Base-by-base conservation (phyloP, 371 early-diverging fungal species). In the Syncephalastrum racemosum region DNA sequence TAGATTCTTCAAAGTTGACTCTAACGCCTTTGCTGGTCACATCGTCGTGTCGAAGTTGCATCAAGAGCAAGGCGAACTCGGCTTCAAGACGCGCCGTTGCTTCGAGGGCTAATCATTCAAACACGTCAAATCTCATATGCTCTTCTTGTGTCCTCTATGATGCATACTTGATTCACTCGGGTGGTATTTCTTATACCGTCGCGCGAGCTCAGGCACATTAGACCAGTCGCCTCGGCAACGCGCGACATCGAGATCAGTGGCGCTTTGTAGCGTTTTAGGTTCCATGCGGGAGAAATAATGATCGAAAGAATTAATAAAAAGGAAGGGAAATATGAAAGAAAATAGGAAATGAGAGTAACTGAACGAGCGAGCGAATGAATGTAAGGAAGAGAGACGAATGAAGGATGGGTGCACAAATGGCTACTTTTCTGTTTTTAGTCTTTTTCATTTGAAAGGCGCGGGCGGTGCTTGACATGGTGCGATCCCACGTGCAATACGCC, bases 141-240 rank as follows among this genome's bases (percentile, higher is more conserved):
- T 47, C 57, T 64, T 82, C 88, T 86, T 57, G 71, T 59, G 36
- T 84, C 88, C 13, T 80, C 68, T 20, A 24, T 10, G 39, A 44
- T 46, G 23, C 24, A 53, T 71, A 85, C 90, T 87, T 60, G 73
- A 56, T 27, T 84, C 90, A 18, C 79, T 70, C 20, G 84, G 75
- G 54, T 82, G 79, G 57, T 83, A 83, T 56, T 86, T 88, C 47
- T 79, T 60, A 56, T 86, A 88, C 20, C 83, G 75, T 51, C 81
- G 74, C 13, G 88, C 85, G 19, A 88, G 74, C 49, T 85, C 82
- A 56, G 82, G 79, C 44, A 88, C 68, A 22, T 69, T 65, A 8
- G 43, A 47, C 86, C 86, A 88, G 43, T 64, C 64, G 5, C 81
- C 85, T 46, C 73, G 73, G 54, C 82, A 85, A 6, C 85, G 75